Evolutionary conservation across 202 grass and related monocot species (phyloP).

Genomic region (Setaria viridis): DNA sequence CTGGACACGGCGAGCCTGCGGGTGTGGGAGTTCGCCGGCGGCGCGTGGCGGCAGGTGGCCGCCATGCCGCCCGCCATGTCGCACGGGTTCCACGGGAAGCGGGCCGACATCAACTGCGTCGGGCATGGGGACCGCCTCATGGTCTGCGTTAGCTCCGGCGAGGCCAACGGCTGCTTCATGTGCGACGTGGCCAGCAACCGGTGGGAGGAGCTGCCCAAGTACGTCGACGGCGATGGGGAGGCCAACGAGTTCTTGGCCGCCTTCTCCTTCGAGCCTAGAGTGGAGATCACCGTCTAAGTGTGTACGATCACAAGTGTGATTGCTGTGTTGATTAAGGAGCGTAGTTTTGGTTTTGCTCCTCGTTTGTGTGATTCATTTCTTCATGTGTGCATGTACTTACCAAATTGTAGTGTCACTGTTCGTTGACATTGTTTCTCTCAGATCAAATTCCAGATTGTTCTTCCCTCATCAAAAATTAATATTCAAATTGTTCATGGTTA

Average conservation of each 20-base stretch:
- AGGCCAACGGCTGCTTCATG: constrained; percentile 76
- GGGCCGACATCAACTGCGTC: constrained; percentile 85
- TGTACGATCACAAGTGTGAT: neutral
- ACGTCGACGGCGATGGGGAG: constrained; percentile 51
- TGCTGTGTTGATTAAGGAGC: constrained; percentile 37
- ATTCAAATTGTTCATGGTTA: neutral
- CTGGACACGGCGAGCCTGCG: constrained; percentile 80
- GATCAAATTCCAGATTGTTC: neutral
- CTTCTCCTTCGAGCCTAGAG: constrained; percentile 93
- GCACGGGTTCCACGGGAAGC: constrained; percentile 69
- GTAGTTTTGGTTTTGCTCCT: constrained; percentile 37
- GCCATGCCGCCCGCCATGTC: constrained; percentile 88
- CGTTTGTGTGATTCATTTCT: constrained; percentile 43
- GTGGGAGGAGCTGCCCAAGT: constrained; percentile 80
- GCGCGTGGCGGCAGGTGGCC: constrained; percentile 72
- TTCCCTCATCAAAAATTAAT: neutral
- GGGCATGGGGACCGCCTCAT: constrained; percentile 65
- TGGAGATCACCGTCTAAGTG: constrained; percentile 69
- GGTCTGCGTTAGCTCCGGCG: constrained; percentile 67
- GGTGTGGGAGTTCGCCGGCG: constrained; percentile 66
- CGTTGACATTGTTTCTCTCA: neutral
- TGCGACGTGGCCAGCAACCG: constrained; percentile 60
- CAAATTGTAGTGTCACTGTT: neutral
- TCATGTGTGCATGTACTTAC: neutral
- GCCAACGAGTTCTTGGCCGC: constrained; percentile 79